phyloP scores from a whole-genome alignment of 192 early-diverging fungal genomes.

The Coemansia sp. region DNA sequence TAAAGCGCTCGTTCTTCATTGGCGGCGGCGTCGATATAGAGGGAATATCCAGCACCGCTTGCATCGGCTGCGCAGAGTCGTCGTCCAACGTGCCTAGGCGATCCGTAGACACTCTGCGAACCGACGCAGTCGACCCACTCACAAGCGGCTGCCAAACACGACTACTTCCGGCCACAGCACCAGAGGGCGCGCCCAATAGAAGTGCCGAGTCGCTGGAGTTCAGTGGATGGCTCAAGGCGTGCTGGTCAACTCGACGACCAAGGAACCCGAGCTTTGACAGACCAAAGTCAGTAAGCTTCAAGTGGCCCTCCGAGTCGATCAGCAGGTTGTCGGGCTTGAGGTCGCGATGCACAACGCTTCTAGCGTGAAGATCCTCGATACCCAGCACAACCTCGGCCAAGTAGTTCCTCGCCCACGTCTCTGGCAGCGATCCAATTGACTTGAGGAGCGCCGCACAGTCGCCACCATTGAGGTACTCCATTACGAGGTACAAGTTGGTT shows the following conservation, averaged over 20 bases:
- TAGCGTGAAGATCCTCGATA: slow-evolving; percentile 80
- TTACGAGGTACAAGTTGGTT: slow-evolving; percentile 82
- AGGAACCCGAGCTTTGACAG: slow-evolving; percentile 55
- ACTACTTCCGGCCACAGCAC: not conserved
- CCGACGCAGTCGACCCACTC: not conserved
- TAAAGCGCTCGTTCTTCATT: not conserved
- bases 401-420: slow-evolving; percentile 84
- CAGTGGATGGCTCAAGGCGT: slow-evolving; percentile 7
- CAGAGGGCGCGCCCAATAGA: not conserved
- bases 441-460: slow-evolving; percentile 77
- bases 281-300: slow-evolving; percentile 94
- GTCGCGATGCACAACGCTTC: slow-evolving; percentile 84
- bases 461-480: slow-evolving; percentile 90
- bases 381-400: slow-evolving; percentile 83
- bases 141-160: slow-evolving; percentile 17
- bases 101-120: not conserved
- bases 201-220: not conserved
- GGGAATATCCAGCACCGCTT: not conserved
- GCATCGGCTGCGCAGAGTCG: not conserved
- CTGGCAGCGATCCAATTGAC: slow-evolving; percentile 68
- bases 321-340: slow-evolving; percentile 81
- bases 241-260: slow-evolving; percentile 46
- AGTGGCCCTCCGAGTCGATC: slow-evolving; percentile 83
- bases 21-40: slow-evolving; percentile 14
- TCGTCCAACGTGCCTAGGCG: not conserved